A percentile compares a stretch with the other conserved stretches of the same genome.
Evolutionary conservation across 2,329 filamentous ascomycete species (phyloP).

Genomic region (Dryadomyces quercus-mongolicae): DNA sequence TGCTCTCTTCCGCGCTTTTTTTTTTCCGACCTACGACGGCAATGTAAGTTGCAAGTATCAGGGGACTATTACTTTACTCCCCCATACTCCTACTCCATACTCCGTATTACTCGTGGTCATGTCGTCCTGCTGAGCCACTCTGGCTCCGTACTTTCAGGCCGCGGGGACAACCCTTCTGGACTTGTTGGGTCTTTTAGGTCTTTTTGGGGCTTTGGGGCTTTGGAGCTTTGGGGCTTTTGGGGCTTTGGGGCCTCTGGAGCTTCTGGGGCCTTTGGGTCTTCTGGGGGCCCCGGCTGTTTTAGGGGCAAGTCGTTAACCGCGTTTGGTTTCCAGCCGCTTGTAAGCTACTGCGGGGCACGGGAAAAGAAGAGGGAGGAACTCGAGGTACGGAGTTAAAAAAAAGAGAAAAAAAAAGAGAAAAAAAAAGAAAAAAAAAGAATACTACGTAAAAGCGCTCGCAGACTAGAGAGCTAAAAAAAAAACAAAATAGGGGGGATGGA

Average conservation of each 20-base stretch:
- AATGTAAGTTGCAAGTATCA: too few species aligned
- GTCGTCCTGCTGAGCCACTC: too few species aligned
- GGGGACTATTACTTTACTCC: too few species aligned
- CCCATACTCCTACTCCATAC: too few species aligned
- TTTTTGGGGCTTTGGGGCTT: too few species aligned
- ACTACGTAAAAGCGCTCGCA: not conserved
- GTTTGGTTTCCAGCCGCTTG: not conserved
- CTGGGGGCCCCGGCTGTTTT: not conserved
- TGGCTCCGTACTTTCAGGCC: too few species aligned
- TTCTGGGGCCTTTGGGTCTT: not conserved
- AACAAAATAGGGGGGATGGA: not conserved
- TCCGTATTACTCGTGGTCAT: not conserved
- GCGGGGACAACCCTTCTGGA: too few species aligned
- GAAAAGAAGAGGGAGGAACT: not conserved
- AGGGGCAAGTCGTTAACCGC: not conserved
- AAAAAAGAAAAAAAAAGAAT: not conserved
- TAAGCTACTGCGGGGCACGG: not conserved
- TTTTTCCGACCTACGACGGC: not conserved
- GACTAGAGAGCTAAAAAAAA: not conserved
- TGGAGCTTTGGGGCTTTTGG: too few species aligned
- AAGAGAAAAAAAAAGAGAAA: not conserved
- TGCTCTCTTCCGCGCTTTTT: not conserved
- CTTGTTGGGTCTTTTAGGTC: too few species aligned
- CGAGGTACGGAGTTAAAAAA: not conserved
- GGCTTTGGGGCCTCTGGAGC: not conserved